Percentiles rank a stretch among this genome's conserved stretches.
Evolutionary conservation across 1,284 basidiomycete species (phyloP).

Genomic region (Pascua sp.): DNA sequence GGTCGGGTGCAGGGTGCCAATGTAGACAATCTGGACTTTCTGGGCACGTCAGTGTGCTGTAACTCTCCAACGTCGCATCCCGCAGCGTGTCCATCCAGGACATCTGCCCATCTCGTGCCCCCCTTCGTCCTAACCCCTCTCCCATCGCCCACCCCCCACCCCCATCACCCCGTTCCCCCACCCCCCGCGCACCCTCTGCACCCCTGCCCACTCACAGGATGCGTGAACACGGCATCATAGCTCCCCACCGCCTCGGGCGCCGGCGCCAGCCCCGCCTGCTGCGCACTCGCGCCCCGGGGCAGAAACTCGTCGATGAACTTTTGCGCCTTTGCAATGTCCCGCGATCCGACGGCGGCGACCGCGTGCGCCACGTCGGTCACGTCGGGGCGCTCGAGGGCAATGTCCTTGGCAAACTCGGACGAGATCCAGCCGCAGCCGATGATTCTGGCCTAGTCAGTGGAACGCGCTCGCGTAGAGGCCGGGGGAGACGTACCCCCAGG

Average conservation of each 20-base stretch:
- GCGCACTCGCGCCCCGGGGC: conserved; percentile 31
- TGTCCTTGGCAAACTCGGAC: conserved; percentile 47
- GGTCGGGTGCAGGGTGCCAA: conserved; percentile 52
- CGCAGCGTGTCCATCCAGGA: too few relatives aligned
- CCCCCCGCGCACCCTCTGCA: too few relatives aligned
- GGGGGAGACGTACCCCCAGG: conserved; percentile 13
- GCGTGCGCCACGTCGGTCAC: conserved; percentile 50
- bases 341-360: conserved; percentile 50
- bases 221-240: conserved; percentile 49
- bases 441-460: conserved; percentile 6
- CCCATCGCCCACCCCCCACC: too few relatives aligned
- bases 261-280: conserved; percentile 27
- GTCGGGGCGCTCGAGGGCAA: conserved; percentile 38
- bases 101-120: too few relatives aligned
- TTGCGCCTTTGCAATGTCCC: conserved; percentile 42
- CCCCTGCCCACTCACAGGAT: conserved; percentile 29
- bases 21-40: conserved; percentile 52
- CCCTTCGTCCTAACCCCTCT: too few relatives aligned
- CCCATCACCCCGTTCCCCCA: too few relatives aligned
- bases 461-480: too few relatives aligned
- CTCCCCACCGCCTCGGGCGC: conserved; percentile 32
- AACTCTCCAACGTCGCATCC: too few relatives aligned
- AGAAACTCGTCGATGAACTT: conserved; percentile 46
- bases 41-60: too few relatives aligned
- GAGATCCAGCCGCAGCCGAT: conserved; percentile 35